These are phyloP conservation scores for Microsporum ferrugineum DNA, from an alignment of 2,329 filamentous ascomycete genomes.

Conservation along the genomic window DNA sequence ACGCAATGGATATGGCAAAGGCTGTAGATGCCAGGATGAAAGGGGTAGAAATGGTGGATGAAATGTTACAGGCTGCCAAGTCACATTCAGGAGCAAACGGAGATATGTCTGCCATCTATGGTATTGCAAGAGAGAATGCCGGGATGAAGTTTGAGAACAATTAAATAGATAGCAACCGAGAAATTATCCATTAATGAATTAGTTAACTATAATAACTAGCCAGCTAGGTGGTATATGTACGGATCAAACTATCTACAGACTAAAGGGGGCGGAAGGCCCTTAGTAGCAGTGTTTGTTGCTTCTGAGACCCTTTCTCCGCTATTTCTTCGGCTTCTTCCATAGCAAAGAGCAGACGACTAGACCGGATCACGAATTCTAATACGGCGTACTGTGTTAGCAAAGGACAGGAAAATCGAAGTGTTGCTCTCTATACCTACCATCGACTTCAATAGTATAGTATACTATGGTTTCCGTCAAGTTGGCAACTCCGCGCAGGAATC, in stretches of 20 bases:
- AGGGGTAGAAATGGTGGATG: constrained; percentile 56
- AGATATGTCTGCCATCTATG: constrained; percentile 75
- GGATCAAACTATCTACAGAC: background rate
- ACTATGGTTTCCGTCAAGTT: background rate
- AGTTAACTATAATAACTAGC: background rate
- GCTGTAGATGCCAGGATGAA: constrained; percentile 50
- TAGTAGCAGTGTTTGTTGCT: background rate
- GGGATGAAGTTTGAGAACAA: constrained; percentile 69
- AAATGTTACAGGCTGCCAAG: constrained; percentile 58
- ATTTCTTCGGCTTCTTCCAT: constrained; percentile 42
- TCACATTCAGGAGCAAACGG: constrained; percentile 57
- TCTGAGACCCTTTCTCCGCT: background rate
- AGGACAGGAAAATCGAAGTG: background rate
- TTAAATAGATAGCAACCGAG: constrained; percentile 17
- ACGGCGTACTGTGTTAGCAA: background rate
- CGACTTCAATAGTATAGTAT: constrained; percentile 56
- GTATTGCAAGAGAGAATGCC: constrained; percentile 60
- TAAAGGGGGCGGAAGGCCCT: background rate
- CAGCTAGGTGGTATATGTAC: background rate
- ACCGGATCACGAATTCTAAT: constrained; percentile 56
- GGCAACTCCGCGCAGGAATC: background rate
- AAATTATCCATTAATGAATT: background rate
- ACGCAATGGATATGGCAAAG: constrained; percentile 58
- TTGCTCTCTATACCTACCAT: constrained; percentile 42
- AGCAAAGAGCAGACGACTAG: constrained; percentile 51